Evolutionary conservation across 805 yeast species (phyloP).

Genomic region (Candida piceae): DNA sequence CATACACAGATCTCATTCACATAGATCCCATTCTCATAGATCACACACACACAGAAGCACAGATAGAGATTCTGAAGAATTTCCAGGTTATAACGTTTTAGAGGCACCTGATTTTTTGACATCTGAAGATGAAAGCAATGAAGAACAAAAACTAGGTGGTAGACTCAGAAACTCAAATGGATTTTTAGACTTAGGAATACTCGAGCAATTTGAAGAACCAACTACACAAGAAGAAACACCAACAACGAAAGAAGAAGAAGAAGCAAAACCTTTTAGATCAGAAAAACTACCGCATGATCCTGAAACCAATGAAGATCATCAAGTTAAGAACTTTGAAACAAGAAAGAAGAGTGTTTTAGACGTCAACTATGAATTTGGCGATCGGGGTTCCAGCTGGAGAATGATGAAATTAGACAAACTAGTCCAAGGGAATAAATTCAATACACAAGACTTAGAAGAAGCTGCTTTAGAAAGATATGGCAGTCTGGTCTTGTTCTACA

Average conservation of each 20-base stretch:
- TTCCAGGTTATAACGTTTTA: conserved; percentile 14
- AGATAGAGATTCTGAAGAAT: conserved; percentile 2
- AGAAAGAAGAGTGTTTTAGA: conserved; percentile 5
- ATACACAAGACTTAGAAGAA: conserved; percentile 16
- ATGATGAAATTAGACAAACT: conserved; percentile 31
- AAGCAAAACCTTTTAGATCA: too few relatives aligned
- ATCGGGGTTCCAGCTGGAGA: conserved; percentile 34
- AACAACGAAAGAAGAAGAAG: too few relatives aligned
- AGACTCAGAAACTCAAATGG: conserved; percentile 7
- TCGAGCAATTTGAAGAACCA: conserved; percentile 1
- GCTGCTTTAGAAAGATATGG: conserved; percentile 29
- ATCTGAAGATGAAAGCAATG: conserved; percentile 16
- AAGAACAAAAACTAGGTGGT: neutral
- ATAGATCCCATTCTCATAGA: too few relatives aligned
- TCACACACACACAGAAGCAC: neutral
- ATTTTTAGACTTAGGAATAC: conserved; percentile 8
- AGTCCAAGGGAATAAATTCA: conserved; percentile 16
- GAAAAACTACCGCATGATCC: too few relatives aligned
- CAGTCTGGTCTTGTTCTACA: conserved; percentile 22
- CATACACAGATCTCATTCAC: too few relatives aligned
- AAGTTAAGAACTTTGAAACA: too few relatives aligned
- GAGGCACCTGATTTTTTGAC: conserved; percentile 24
- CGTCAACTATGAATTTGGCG: conserved; percentile 33
- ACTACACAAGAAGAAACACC: neutral
- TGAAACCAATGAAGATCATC: too few relatives aligned